Base-by-base conservation (phyloP, 176 grass and related monocot species). In the Aegilops bicornis region DNA sequence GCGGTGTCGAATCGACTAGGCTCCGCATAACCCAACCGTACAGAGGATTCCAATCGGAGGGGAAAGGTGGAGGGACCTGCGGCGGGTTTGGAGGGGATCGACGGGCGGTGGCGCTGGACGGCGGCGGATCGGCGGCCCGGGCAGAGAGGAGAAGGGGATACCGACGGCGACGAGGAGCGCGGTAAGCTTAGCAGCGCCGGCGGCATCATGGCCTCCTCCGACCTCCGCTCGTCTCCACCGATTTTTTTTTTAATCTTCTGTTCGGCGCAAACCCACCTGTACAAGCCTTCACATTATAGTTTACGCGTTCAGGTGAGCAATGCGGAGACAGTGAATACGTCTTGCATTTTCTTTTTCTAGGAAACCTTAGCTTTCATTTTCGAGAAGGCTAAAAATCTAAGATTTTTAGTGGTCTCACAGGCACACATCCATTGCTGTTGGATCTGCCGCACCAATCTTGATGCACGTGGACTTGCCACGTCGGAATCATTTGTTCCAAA, bases 191-290 rank as follows among this genome's bases (percentile, higher is more conserved):
- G 24, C 59, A 74, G 40, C 62, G 83, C 83, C 78, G 78, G 89
- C 84, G 79, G 31, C 67, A 86, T 87, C 89, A 64, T 90, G 29
- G 43, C 45, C 42, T 75, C 68, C 45, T 27, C 45, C 47, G 7
- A 33, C 81, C 76, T 32, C 64, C 68, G 12, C 81, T 70, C 45
- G 31, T 37, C 75, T 76, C 84, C 58, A 58, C 68, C 9, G 74
- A 84, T 88, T 88, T 84, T 76, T 42, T 35, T 67, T 76, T 88
- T 83, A 76, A n/a, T 63, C 64, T 36, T 25, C 69, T 52, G 61
- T 68, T 48, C 1, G 17, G 63, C 11, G 29, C 56, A 86, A n/a
- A 12, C 50, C 6, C 61, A 8, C 4, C 13, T 3, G 10, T 10
- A 20, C 31, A 69, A 67, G 25, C 29, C 59, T 76, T 65, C 71